Base-by-base conservation (phyloP, 139 green algal species). In the Micractinium conductrix region DNA sequence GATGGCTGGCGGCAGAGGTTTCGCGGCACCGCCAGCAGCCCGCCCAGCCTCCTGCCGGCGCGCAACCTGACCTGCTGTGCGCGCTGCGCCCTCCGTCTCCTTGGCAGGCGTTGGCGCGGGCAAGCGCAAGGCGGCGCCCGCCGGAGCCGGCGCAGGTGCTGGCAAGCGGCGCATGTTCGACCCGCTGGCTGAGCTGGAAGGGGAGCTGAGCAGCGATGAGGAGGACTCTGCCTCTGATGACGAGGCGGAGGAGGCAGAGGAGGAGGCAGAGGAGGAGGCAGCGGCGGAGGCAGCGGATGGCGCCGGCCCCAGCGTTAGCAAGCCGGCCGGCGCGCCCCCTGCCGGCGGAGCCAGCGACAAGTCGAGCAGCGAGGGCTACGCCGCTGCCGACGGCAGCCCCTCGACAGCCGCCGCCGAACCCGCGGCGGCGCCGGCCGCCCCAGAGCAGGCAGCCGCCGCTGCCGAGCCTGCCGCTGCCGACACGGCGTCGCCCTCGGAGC, bases 131-230 rank as follows among this genome's bases (percentile, higher is more conserved):
- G 35, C 37, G 75, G 8, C 60, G 30, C 40, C 44, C 28, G 4
- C 30, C 10, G 6, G 26, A 26, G 60, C 2, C 42, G 78, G 55
- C 17, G 55, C 19, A n/a, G n/a, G n/a, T n/a, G n/a, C n/a, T 22
- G 80, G 74, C 53, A 75, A 40, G 40, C 69, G 82, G 43, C 55
- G 72, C 6, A 82, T n/a, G n/a, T n/a, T 81, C 42, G 82, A 86
- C 45, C 42, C 82, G 22, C 60, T 86, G 72, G 37, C 33, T 37
- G 50, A 30, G 28, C 35, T 72, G 38, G 44, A 67, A 1, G n/a
- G n/a, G n/a, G 79, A 76, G 28, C 2, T 60, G 19, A 79, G 67
- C 58, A 81, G 70, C 42, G 81, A 86, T 7, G 53, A 80, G 14
- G 81, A 85, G 50, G 80, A 80, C 14, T 10, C 28, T 17, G 81